Evolutionary conservation across 176 grass and related monocot species (phyloP).

Genomic region (Oropetium thomaeum): DNA sequence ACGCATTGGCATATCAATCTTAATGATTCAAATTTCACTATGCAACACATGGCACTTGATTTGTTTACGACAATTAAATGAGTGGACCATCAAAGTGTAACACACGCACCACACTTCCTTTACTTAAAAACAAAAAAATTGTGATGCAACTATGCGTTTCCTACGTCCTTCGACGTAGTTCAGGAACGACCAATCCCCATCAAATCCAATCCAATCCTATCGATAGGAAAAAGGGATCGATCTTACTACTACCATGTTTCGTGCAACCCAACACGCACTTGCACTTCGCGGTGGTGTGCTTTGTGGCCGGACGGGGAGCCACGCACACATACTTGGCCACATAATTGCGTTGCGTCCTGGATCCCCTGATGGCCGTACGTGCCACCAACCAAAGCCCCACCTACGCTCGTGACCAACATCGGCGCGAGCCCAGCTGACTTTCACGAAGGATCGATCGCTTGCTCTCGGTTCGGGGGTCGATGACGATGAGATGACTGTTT

Average conservation of each 20-base stretch:
- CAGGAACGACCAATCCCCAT: not conserved
- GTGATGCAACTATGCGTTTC: not conserved
- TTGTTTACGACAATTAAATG: too few species aligned
- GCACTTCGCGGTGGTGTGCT: not conserved
- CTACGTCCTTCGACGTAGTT: too few species aligned
- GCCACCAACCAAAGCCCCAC: slow-evolving; percentile 15
- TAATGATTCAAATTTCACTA: too few species aligned
- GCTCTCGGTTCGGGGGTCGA: not conserved
- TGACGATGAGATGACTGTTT: too few species aligned
- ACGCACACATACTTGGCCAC: not conserved
- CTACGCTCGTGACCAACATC: too few species aligned
- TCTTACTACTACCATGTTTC: not conserved
- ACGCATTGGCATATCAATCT: too few species aligned
- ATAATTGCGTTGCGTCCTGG: not conserved
- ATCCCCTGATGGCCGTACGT: slow-evolving; percentile 2
- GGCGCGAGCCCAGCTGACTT: not conserved
- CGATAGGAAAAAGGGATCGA: too few species aligned
- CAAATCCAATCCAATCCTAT: too few species aligned
- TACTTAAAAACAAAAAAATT: not conserved
- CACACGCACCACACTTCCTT: not conserved
- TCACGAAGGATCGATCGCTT: not conserved
- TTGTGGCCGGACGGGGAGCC: not conserved
- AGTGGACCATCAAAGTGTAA: not conserved
- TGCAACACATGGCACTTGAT: too few species aligned
- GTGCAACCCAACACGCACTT: too few species aligned